Evolutionary conservation across 1,284 basidiomycete genomes (phyloP), one percentile per base, ranked within the genome.

Genomic region (Kwoniella shivajii): DNA sequence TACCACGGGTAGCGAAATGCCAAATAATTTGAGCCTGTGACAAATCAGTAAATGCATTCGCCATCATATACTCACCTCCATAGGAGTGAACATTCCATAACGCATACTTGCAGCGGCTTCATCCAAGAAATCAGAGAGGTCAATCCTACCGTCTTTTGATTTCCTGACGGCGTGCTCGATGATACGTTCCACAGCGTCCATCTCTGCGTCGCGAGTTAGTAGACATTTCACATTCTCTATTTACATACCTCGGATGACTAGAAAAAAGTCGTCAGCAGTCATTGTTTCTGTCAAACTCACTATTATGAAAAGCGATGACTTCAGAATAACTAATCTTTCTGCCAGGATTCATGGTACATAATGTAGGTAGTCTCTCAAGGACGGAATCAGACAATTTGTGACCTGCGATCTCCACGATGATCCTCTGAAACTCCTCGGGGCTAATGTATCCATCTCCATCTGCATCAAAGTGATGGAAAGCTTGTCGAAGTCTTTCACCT

Each of bases 361-460:
- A 78, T 36, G 91, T 93, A 47, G 93, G 92, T 50, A 97, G 81
- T 62, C 92, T 83, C 63, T 93, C 89, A 63, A 94, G 87, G 50
- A 96, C 88, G 16, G 87, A 85, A 71, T 96, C 89, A 14, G 92
- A 95, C 57, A 97, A 82, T 80, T 97, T 97, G 79, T 97, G 93
- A 16, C 92, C 90, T 59, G 90, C 90, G 72, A 95, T 86, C 83
- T 96, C 93, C 77, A 93, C 78, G 72, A 97, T 91, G 72, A 96
- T 96, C 61, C 85, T 85, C 75, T 95, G 92, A 79, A 96, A 96
- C 73, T 96, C 86, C 46, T 92, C 89, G 20, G 92, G 90, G 61
- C 80, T 82, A 79, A 97, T 96, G 79, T 93, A 92, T 47, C 93
- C 92, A 72, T 93, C 89, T 69, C 88, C 85, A 71, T 94, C 88